Percentiles rank a stretch among this genome's conserved stretches.
These are phyloP conservation scores for Macroventuria anomochaeta DNA, from an alignment of 2,329 filamentous ascomycete species.

Conservation along the genomic window DNA sequence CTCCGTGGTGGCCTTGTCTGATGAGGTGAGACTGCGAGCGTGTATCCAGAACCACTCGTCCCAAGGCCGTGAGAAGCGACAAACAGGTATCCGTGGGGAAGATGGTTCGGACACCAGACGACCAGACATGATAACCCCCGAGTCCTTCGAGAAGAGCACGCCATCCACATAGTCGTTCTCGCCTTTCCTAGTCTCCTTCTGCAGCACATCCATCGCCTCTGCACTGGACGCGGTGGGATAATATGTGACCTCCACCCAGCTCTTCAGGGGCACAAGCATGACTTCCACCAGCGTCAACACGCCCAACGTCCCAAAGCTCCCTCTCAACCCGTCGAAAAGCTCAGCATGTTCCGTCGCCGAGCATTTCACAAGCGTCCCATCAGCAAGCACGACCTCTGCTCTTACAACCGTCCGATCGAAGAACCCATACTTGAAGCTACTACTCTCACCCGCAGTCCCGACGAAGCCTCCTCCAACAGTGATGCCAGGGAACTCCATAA, in stretches of 20 bases:
- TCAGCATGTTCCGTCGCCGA: slow-evolving; percentile 58
- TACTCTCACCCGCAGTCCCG: slow-evolving; percentile 71
- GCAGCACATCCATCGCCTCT: slow-evolving; percentile 57
- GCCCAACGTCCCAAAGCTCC: slow-evolving; percentile 66
- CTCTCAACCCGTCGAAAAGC: slow-evolving; percentile 65
- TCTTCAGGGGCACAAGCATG: slow-evolving; percentile 58
- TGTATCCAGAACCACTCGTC: slow-evolving; percentile 81
- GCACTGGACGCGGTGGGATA: slow-evolving; percentile 60
- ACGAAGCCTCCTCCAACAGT: slow-evolving; percentile 72
- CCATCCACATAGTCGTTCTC: slow-evolving; percentile 71
- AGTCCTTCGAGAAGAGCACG: slow-evolving; percentile 64
- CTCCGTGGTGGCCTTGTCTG: slow-evolving; percentile 38
- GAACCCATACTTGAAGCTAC: slow-evolving; percentile 70
- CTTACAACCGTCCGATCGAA: slow-evolving; percentile 69
- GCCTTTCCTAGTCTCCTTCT: slow-evolving; percentile 51
- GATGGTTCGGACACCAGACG: slow-evolving; percentile 57
- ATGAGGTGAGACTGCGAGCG: slow-evolving; percentile 45
- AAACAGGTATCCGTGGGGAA: slow-evolving; percentile 28
- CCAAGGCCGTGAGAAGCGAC: slow-evolving; percentile 60
- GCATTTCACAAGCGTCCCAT: slow-evolving; percentile 61
- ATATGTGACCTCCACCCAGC: slow-evolving; percentile 68
- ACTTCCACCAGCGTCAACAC: slow-evolving; percentile 67
- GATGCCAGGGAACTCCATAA: slow-evolving; percentile 76
- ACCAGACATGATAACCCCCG: slow-evolving; percentile 67
- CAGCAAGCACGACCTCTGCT: slow-evolving; percentile 68